Conservation (phyloP, 768 basidiomycete genomes). For the Xerocomus brunneocitrinus region DNA sequence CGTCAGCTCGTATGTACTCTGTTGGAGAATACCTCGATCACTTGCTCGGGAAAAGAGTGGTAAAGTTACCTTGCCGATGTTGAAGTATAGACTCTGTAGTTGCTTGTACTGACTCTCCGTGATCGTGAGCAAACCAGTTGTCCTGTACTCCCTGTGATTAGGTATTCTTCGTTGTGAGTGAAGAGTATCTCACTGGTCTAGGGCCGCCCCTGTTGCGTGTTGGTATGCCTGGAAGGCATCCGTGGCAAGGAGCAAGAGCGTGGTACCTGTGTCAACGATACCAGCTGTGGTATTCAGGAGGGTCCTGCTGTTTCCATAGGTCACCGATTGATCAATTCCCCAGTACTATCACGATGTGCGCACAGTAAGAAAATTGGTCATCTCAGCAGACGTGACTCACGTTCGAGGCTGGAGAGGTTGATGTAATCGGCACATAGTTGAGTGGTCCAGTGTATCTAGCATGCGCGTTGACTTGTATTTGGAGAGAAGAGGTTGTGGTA, state of each 20-base stretch:
- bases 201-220: slow-evolving; percentile 47
- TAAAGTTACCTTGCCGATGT: slow-evolving; percentile 39
- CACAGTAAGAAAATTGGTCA: not conserved
- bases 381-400: slow-evolving; percentile 11
- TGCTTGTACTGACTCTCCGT: slow-evolving; percentile 44
- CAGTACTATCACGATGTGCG: slow-evolving; percentile 32
- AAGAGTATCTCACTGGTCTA: slow-evolving; percentile 40
- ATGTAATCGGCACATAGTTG: slow-evolving; percentile 39
- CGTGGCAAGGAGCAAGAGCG: slow-evolving; percentile 51
- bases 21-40: not conserved
- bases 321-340: slow-evolving; percentile 41
- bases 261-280: slow-evolving; percentile 53
- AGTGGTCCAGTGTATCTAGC: slow-evolving; percentile 33
- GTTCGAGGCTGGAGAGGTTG: slow-evolving; percentile 39
- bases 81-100: slow-evolving; percentile 50
- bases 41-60: not conserved
- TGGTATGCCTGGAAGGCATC: slow-evolving; percentile 57
- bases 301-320: slow-evolving; percentile 31
- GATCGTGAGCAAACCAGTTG: slow-evolving; percentile 53
- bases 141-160: slow-evolving; percentile 24
- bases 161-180: not conserved
- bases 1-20: slow-evolving; percentile 52
- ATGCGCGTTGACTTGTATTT: not conserved
- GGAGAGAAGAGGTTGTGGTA: not conserved
- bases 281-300: slow-evolving; percentile 39